These are phyloP conservation scores for Puya raimondii DNA, from an alignment of 176 grass and related monocot genomes.

Conservation along the genomic window DNA sequence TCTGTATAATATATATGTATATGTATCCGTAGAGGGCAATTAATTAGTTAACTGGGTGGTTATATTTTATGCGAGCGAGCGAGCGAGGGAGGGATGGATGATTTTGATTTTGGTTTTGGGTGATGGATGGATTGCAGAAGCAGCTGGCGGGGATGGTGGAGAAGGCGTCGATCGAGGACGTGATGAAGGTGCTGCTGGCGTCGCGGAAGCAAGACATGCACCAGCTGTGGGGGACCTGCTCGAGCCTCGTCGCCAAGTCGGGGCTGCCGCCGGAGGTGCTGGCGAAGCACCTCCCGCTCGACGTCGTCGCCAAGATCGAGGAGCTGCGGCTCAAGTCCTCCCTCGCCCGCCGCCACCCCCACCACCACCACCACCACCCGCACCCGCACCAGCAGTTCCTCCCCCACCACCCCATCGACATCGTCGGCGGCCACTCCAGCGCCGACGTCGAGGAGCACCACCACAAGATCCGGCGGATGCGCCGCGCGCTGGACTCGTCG, in stretches of 20 bases:
- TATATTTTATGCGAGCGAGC: too few species aligned
- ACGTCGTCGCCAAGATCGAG: constrained; percentile 48
- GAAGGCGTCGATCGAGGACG: constrained; percentile 88
- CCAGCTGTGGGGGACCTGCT: constrained; percentile 64
- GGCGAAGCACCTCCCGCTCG: constrained; percentile 91
- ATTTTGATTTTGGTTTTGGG: too few species aligned
- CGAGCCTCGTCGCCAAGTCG: constrained; percentile 71
- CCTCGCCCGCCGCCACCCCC: constrained; percentile 32
- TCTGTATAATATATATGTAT: too few species aligned
- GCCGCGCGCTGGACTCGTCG: constrained; percentile 73
- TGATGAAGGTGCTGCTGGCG: constrained; percentile 89
- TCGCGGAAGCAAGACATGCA: constrained; percentile 85
- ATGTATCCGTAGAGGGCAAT: too few species aligned
- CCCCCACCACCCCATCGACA: constrained; percentile 33
- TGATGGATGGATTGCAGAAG: constrained; percentile 36
- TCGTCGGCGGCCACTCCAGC: constrained; percentile 15
- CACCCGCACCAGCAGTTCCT: constrained; percentile 9
- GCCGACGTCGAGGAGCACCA: constrained; percentile 33
- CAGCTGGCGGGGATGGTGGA: constrained; percentile 91
- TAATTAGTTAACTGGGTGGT: too few species aligned
- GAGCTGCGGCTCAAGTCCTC: constrained; percentile 38
- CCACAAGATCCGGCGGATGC: constrained; percentile 69
- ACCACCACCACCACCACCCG: constrained; percentile 15
- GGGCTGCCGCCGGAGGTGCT: constrained; percentile 86
- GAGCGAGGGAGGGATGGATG: too few species aligned